Base-by-base conservation (phyloP, 306 rosid genomes). In the Acacia confusa region DNA sequence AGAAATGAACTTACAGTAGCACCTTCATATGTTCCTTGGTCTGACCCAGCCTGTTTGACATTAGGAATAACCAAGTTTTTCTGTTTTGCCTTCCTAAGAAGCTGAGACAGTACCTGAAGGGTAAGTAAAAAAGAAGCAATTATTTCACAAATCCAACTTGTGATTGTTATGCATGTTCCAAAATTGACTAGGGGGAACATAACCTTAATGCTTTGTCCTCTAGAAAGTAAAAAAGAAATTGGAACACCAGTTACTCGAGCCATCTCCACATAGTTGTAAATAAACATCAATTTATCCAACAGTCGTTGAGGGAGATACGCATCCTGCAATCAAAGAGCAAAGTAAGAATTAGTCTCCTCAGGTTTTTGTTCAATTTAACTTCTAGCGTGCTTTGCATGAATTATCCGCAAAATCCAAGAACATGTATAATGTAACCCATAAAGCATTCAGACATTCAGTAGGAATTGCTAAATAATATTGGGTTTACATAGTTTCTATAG, bases 181-280 rank as follows among this genome's bases (percentile, higher is more conserved):
- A 75, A 61, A 52, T 72, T 78, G 36, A 27, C 63, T 27, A 44
- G 64, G 75, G 78, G 66, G 52, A 45, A 20, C 16, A 10, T 78
- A 70, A 90, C 99, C 90, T 95, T 95, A 72, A 95, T 95, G 87
- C 99, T 95, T 82, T 95, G 99, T 73, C 99, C 99, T 84, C 98
- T 92, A 52, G 99, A 89, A 81, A 95, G 98, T 82, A 95, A 88
- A 86, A 95, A 95, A 66, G 99, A 93, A 78, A 95, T 92, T 47
- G 99, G 99, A 78, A 95, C 99, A 79, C 99, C 99, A 32, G 99
- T 95, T 28, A 95, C 99, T 78, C 99, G 88, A 84, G 99, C 99
- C 99, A 95, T 95, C 88, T 95, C 99, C 84, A 95, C 99, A 40
- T 95, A 95, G 83, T 95, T 95, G 90, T 95, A 95, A 83, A 95